Percentiles rank a stretch among this genome's conserved stretches.
Conservation (phyloP, 2,329 filamentous ascomycete species). For the Fusarium marasasianum region DNA sequence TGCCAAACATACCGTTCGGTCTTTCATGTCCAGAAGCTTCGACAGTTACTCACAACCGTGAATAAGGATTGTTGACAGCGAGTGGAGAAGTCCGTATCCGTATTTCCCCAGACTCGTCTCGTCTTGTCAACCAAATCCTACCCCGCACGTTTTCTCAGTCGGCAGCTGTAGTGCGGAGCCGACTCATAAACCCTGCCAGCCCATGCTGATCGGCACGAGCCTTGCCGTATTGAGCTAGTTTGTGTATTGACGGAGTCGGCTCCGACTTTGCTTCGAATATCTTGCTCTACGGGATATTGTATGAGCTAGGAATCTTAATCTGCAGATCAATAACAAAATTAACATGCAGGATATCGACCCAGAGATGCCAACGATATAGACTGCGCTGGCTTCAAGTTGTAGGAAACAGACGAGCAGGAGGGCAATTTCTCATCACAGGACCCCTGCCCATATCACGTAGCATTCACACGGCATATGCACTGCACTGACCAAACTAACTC, state of each 20-base stretch:
- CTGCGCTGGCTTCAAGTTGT: too few relatives aligned
- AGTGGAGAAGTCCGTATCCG: neutral
- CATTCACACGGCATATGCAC: neutral
- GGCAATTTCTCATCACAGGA: neutral
- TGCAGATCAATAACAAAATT: neutral
- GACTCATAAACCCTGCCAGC: neutral
- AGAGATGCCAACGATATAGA: rapidly evolving
- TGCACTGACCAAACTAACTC: neutral
- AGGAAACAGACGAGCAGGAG: neutral
- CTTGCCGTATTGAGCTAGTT: neutral
- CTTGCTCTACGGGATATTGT: neutral
- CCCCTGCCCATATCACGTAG: neutral
- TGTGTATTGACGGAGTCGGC: neutral
- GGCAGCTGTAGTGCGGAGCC: neutral
- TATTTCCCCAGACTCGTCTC: neutral
- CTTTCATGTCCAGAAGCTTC: neutral
- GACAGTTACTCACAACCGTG: too few relatives aligned
- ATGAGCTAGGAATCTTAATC: neutral
- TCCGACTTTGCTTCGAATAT: neutral
- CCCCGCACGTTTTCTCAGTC: neutral
- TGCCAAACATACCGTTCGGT: too few relatives aligned
- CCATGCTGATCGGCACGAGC: neutral
- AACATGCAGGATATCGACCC: rapidly evolving
- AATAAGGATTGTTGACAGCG: neutral
- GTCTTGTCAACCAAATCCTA: neutral